These are phyloP conservation scores for Sodiomyces alkalinus DNA, from an alignment of 2,329 filamentous ascomycete species.

Conservation along the genomic window DNA sequence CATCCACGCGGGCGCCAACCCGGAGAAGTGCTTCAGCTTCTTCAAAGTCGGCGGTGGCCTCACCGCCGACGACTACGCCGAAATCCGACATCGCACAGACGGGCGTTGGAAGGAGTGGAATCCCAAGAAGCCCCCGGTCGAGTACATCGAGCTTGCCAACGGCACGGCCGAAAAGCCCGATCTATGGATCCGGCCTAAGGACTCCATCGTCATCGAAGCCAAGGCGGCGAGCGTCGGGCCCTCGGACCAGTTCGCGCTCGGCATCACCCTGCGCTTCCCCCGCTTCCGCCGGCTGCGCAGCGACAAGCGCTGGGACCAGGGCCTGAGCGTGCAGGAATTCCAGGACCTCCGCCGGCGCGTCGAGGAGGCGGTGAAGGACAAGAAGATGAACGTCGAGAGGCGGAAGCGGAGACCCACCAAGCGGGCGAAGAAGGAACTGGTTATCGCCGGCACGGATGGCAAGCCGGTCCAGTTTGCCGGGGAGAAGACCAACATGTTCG, in stretches of 20 bases:
- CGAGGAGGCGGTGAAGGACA: slow-evolving; percentile 57
- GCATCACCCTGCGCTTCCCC: slow-evolving; percentile 75
- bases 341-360: slow-evolving; percentile 51
- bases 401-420: slow-evolving; percentile 39
- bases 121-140: slow-evolving; percentile 53
- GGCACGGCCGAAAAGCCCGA: slow-evolving; percentile 73
- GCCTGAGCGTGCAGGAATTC: slow-evolving; percentile 67
- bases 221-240: slow-evolving; percentile 69
- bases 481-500: slow-evolving; percentile 51
- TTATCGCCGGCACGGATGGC: slow-evolving; percentile 56
- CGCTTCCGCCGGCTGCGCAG: slow-evolving; percentile 67
- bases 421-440: slow-evolving; percentile 51
- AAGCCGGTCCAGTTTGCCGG: slow-evolving; percentile 30
- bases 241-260: slow-evolving; percentile 65
- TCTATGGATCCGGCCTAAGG: slow-evolving; percentile 79
- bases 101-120: slow-evolving; percentile 90
- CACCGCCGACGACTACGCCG: slow-evolving; percentile 67
- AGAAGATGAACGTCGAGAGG: slow-evolving; percentile 65
- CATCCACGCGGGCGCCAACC: slow-evolving; percentile 39
- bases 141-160: slow-evolving; percentile 70
- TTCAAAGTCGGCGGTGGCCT: slow-evolving; percentile 97
- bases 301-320: slow-evolving; percentile 75
- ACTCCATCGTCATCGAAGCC: slow-evolving; percentile 75
- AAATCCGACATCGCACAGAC: slow-evolving; percentile 69
- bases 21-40: slow-evolving; percentile 80